Evolutionary conservation across 129 eudicot species (phyloP).

Genomic region (Erigeron canadensis): DNA sequence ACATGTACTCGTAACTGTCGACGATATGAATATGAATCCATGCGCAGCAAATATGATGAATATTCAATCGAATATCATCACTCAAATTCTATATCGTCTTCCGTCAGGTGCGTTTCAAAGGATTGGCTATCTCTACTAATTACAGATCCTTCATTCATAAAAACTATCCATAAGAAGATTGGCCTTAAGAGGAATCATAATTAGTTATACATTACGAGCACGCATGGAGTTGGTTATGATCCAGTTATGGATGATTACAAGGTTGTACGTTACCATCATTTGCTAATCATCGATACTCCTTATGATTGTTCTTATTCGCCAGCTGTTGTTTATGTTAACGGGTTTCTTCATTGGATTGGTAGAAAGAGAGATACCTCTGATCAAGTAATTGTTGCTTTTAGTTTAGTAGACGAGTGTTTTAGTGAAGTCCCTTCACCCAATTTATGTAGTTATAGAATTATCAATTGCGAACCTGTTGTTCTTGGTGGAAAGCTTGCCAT

Average conservation of each 20-base stretch:
- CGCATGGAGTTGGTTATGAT: too few relatives aligned
- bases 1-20: too few relatives aligned
- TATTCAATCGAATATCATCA: not conserved
- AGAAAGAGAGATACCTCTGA: not conserved
- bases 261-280: too few relatives aligned
- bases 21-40: too few relatives aligned
- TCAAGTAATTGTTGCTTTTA: not conserved
- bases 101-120: not conserved
- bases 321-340: not conserved
- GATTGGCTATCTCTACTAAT: not conserved
- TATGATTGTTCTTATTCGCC: too few relatives aligned
- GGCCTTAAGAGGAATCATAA: not conserved
- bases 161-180: not conserved
- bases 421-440: not conserved
- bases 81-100: not conserved
- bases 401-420: not conserved
- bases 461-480: not conserved
- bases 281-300: too few relatives aligned
- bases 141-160: not conserved
- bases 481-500: slow-evolving; percentile 4
- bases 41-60: too few relatives aligned
- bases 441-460: not conserved
- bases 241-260: too few relatives aligned
- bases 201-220: too few relatives aligned
- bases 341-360: slow-evolving; percentile 1